Evolutionary conservation across 345 rosid genomes (phyloP).

Genomic region (Citrus glauca): DNA sequence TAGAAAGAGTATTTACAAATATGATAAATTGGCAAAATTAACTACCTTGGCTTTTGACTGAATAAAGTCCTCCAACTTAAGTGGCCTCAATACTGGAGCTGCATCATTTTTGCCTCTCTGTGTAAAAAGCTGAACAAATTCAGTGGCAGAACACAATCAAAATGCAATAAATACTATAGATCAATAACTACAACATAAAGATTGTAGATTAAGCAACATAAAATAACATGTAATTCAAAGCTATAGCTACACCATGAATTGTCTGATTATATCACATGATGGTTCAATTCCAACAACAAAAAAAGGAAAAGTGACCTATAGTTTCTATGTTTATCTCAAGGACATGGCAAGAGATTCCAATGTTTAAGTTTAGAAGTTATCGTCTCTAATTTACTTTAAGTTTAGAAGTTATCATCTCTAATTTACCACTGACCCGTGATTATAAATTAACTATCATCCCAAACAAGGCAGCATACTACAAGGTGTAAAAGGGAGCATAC

Average conservation of each 20-base stretch:
- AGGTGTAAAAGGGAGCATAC: background rate
- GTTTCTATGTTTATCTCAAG: background rate
- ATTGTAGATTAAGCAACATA: background rate
- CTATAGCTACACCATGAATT: background rate
- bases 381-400: background rate
- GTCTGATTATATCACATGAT: background rate
- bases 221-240: background rate
- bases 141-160: background rate
- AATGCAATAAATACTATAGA: background rate
- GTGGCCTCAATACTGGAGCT: slow-evolving; percentile 51
- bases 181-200: background rate
- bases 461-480: background rate
- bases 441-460: background rate
- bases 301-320: background rate
- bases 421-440: background rate
- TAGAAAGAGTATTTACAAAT: background rate
- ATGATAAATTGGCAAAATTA: background rate
- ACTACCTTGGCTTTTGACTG: slow-evolving; percentile 85
- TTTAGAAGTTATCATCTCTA: too few relatives aligned
- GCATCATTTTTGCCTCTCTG: slow-evolving; percentile 43
- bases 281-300: background rate
- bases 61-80: slow-evolving; percentile 74
- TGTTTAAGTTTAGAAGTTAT: background rate
- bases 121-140: slow-evolving; percentile 1
- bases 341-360: background rate